A percentile compares a stretch with the other conserved stretches of the same genome.
Conservation (phyloP, 805 yeast genomes). For the Metahyphopichia silvanorum region DNA sequence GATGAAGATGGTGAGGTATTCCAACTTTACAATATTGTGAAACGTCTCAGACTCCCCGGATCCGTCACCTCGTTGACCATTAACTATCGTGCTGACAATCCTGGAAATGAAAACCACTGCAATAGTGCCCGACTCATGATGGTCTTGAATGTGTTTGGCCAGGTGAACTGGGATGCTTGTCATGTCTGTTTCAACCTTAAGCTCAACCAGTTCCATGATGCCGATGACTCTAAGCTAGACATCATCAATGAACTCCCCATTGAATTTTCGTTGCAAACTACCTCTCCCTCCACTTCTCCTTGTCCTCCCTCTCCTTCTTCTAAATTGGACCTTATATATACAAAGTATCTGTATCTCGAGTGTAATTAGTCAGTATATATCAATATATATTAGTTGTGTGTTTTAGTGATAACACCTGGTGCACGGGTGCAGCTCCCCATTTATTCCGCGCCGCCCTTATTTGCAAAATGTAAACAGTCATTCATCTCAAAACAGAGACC, state of each 20-base stretch:
- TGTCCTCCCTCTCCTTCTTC: no score
- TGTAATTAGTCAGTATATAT: no score
- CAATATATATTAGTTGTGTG: no score
- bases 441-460: no score
- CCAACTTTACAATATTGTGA: background rate
- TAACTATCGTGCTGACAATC: background rate
- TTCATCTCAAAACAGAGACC: background rate
- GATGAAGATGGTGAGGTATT: background rate
- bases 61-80: background rate
- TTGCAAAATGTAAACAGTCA: background rate
- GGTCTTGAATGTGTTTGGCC: slow-evolving; percentile 1
- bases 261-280: background rate
- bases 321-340: background rate
- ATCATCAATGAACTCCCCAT: background rate
- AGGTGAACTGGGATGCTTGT: slow-evolving; percentile 1
- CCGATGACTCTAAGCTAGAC: background rate
- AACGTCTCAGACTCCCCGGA: background rate
- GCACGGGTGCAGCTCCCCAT: background rate
- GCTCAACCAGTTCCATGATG: background rate
- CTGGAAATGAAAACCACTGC: background rate
- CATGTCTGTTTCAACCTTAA: background rate
- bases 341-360: background rate
- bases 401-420: no score
- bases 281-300: no score
- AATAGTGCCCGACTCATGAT: slow-evolving; percentile 1